phyloP scores from a whole-genome alignment of 495 filamentous ascomycete species.

The Peziza echinospora region DNA sequence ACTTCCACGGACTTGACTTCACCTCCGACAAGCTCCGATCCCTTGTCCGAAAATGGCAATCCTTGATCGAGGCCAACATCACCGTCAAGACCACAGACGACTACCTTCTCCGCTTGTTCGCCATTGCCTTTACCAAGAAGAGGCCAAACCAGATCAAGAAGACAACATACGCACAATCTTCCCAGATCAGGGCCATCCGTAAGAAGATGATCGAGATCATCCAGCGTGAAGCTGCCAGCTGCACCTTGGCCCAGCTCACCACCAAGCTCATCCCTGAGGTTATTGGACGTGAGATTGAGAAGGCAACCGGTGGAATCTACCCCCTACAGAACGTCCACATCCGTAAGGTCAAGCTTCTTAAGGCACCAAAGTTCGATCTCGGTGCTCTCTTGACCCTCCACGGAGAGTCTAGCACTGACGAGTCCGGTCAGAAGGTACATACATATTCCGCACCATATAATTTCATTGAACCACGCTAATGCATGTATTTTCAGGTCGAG shows the following conservation, averaged over 20 bases:
- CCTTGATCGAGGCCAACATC: slow-evolving; percentile 95
- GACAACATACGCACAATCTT: slow-evolving; percentile 90
- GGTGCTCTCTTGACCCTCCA: slow-evolving; percentile 84
- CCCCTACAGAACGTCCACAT: slow-evolving; percentile 99
- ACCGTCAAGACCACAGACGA: slow-evolving; percentile 99
- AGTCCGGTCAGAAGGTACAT: slow-evolving; percentile 71
- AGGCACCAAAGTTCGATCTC: slow-evolving; percentile 95
- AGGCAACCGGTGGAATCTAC: slow-evolving; percentile 97
- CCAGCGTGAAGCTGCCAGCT: slow-evolving; percentile 77
- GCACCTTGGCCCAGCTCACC: slow-evolving; percentile 82
- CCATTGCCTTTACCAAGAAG: slow-evolving; percentile 97
- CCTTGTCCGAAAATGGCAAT: slow-evolving; percentile 97
- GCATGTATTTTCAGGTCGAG: slow-evolving; percentile 31
- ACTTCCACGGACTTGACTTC: slow-evolving; percentile 99
- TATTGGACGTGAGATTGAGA: slow-evolving; percentile 98
- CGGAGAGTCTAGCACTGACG: slow-evolving; percentile 90
- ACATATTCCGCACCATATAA: too few species aligned
- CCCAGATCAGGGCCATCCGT: slow-evolving; percentile 88
- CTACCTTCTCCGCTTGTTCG: slow-evolving; percentile 94
- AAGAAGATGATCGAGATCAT: slow-evolving; percentile 99
- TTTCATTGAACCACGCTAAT: too few species aligned
- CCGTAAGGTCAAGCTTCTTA: slow-evolving; percentile 98
- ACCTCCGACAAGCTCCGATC: slow-evolving; percentile 98
- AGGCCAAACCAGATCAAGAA: slow-evolving; percentile 99
- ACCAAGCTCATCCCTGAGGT: slow-evolving; percentile 98